Evolutionary conservation across 495 filamentous ascomycete species (phyloP), one percentile per base, ranked within the genome.

Genomic region (Pseudevernia furfuracea): DNA sequence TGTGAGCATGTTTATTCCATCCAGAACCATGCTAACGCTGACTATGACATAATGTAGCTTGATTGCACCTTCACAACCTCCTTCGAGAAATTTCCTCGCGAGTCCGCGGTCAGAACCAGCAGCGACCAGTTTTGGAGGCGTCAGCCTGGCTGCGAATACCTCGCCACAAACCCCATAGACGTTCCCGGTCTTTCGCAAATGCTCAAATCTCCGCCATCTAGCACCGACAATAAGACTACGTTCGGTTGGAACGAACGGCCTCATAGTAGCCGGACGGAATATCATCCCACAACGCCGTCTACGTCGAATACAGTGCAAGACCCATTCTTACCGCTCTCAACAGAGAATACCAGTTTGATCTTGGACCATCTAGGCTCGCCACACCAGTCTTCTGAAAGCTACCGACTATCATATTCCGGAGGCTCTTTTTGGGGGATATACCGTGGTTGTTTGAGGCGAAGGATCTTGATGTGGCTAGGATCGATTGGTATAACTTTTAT

Each of bases 131-230:
- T 19, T 10, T 37, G 59, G 41, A 52, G 25, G 17, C 59, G 52
- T 52, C 8, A 61, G 32, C 32, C 17, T 15, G 30, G 30, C 36
- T 37, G 32, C 8, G 59, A 61, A 23, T 61, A 61, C 32, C 43
- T 61, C 23, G 59, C 19, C 37, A 44, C 59, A n/a, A 61, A 61
- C 44, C 30, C 59, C 28, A 36, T 52, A 48, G 32, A 49, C 9
- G 14, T 61, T 12, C 43, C 59, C n/a, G 41, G 59, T 32, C 59
- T 52, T 17, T n/a, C 41, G 2, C 14, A 49, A 36, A 32, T 49
- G 43, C 41, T 61, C 17, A 4, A 17, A 32, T 12, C 49, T 32
- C 49, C 49, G 14, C 12, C 8, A 30, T 19, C 3, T 53, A 14
- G 28, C 12, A 14, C 49, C 49, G 7, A 3, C 14, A 6, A 32